These are phyloP conservation scores for Iris macrosiphon DNA, from an alignment of 106 monocot genomes.

Conservation along the genomic window DNA sequence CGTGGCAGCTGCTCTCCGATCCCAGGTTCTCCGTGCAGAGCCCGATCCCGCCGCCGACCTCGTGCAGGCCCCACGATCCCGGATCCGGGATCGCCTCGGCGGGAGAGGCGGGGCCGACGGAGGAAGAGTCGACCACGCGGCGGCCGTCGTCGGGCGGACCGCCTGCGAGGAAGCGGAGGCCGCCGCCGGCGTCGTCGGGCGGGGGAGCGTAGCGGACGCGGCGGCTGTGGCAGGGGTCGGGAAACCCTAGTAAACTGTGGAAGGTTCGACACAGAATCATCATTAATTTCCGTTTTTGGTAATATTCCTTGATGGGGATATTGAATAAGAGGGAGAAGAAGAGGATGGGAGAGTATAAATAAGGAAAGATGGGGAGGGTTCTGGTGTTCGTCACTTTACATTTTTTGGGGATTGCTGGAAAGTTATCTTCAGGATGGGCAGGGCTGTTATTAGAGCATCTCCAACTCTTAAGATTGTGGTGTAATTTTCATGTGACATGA, in stretches of 20 bases:
- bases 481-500: too few relatives aligned
- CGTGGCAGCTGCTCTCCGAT: conserved; percentile 20
- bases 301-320: too few relatives aligned
- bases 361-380: too few relatives aligned
- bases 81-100: conserved; percentile 5
- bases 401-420: too few relatives aligned
- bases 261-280: conserved; percentile 14
- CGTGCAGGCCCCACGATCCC: conserved; percentile 20
- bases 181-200: background rate
- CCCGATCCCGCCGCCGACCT: conserved; percentile 11
- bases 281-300: background rate
- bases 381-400: too few relatives aligned
- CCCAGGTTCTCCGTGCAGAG: conserved; percentile 19
- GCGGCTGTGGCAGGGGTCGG: background rate
- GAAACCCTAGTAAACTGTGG: conserved; percentile 17
- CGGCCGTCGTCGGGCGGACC: conserved; percentile 17
- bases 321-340: too few relatives aligned
- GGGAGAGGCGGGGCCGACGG: background rate
- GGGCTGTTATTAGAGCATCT: too few relatives aligned
- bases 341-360: too few relatives aligned
- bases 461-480: too few relatives aligned
- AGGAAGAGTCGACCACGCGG: conserved; percentile 5
- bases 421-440: too few relatives aligned
- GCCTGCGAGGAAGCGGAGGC: background rate
- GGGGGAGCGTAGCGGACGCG: background rate